Percentiles rank a stretch among this genome's conserved stretches.
Evolutionary conservation across 371 early-diverging fungal genomes (phyloP).

Genomic region (Mucor irregularis): DNA sequence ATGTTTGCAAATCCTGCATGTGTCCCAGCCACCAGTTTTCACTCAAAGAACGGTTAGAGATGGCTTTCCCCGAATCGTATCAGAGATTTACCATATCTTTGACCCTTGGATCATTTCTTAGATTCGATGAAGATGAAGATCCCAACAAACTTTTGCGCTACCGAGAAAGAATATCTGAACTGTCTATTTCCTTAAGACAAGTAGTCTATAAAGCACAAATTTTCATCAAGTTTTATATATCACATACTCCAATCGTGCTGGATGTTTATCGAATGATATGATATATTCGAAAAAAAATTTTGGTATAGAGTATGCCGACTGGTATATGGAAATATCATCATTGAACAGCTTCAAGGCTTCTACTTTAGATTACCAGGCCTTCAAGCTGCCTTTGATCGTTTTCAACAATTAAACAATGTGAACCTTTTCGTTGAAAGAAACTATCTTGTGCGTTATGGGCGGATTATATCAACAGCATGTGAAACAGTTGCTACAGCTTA

Average conservation of each 20-base stretch:
- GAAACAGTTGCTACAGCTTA: background rate
- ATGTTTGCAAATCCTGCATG: background rate
- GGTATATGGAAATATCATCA: background rate
- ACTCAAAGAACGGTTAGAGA: slow-evolving; percentile 5
- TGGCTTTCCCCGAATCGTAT: background rate
- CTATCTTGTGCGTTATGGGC: background rate
- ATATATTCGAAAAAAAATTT: background rate
- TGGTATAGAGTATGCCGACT: background rate
- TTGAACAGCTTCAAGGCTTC: background rate
- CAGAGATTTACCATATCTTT: slow-evolving; percentile 3
- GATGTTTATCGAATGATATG: background rate
- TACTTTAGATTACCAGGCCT: background rate
- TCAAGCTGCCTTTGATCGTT: background rate
- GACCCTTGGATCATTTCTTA: background rate
- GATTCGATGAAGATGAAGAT: background rate
- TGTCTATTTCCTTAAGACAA: background rate
- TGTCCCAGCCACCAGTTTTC: background rate
- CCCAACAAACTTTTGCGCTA: background rate
- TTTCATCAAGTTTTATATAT: background rate
- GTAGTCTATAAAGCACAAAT: background rate
- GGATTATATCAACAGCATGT: background rate
- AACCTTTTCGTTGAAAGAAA: background rate
- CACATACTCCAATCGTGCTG: background rate
- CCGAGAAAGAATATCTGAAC: background rate
- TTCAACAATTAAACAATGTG: background rate